phyloP scores from a whole-genome alignment of 305 asterid species.

The Rubia tinctorum region DNA sequence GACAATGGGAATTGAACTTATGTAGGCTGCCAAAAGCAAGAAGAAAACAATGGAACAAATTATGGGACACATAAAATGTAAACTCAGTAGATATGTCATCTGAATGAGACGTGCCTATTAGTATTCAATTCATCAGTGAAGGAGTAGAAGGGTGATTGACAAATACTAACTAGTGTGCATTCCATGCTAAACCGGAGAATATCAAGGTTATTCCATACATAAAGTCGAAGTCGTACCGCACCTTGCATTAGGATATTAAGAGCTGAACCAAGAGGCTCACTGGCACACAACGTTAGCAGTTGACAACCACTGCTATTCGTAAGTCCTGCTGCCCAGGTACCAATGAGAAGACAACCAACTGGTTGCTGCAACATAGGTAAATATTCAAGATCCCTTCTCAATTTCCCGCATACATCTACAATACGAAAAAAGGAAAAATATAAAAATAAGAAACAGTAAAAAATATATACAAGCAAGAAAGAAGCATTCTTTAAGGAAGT shows the following conservation, averaged over 20 bases:
- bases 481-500: neutral
- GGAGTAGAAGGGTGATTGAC: neutral
- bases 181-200: neutral
- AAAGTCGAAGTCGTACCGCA: slow-evolving; percentile 15
- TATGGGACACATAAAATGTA: neutral
- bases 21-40: slow-evolving; percentile 42
- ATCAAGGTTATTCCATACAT: neutral
- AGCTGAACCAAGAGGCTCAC: slow-evolving; percentile 45
- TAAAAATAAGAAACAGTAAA: slow-evolving; percentile 4
- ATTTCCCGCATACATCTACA: slow-evolving; percentile 57
- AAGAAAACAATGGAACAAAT: slow-evolving; percentile 4
- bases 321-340: slow-evolving; percentile 54
- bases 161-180: neutral
- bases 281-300: slow-evolving; percentile 41
- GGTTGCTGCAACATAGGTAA: slow-evolving; percentile 60
- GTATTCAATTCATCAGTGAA: neutral
- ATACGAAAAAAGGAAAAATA: slow-evolving; percentile 6
- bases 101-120: neutral
- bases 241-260: slow-evolving; percentile 63
- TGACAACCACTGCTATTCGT: slow-evolving; percentile 30
- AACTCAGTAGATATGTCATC: neutral
- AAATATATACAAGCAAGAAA: neutral
- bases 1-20: slow-evolving; percentile 72
- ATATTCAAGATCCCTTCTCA: slow-evolving; percentile 43
- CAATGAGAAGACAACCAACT: slow-evolving; percentile 53